Base-by-base conservation (phyloP, 331 rosid genomes). In the Quercus lobata region DNA sequence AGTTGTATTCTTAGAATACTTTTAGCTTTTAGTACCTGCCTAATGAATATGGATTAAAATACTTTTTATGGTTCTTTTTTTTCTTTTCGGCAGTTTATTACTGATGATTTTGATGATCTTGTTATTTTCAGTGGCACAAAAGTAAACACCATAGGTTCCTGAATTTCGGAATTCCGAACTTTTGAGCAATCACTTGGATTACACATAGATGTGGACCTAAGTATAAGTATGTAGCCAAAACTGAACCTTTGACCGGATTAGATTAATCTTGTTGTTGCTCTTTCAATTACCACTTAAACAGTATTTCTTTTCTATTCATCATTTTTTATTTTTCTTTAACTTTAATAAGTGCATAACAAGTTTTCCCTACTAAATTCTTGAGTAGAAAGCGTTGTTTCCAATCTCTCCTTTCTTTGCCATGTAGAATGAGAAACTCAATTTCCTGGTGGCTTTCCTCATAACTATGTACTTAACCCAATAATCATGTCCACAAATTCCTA, bases 151-250 rank as follows among this genome's bases (percentile, higher is more conserved):
- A 86, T 86, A 83, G 92, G 86, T 75, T 88, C 97, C 68, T 90
- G 88, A 73, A 84, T 91, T 49, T 83, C 95, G 73, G 95, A 94
- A 69, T 87, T 92, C 72, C 91, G 93, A 85, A 68, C 87, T 61
- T 85, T 94, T 58, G 96, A 92, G 82, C 98, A 91, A 75, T 87
- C 98, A 76, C 92, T 92, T 69, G 97, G 97, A 80, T 94, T 88
- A 79, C 95, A 86, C 6, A 76, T 90, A 63, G 94, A 92, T 79
- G 89, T 91, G 75, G 96, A 88, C 82, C 87, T 89, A 16, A 87
- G 46, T 7, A 7, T 5, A 37, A 37, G 93, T 92, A 94, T 69
- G 94, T 81, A 73, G 75, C 75, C 71, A n/a, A 11, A 65, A 9
- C 44, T 27, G 68, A 34, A 14, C 29, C 54, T 76, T 65, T 72